A percentile compares a stretch with the other conserved stretches of the same genome.
phyloP scores from a whole-genome alignment of 2,329 filamentous ascomycete genomes.

The Nemania sp. region DNA sequence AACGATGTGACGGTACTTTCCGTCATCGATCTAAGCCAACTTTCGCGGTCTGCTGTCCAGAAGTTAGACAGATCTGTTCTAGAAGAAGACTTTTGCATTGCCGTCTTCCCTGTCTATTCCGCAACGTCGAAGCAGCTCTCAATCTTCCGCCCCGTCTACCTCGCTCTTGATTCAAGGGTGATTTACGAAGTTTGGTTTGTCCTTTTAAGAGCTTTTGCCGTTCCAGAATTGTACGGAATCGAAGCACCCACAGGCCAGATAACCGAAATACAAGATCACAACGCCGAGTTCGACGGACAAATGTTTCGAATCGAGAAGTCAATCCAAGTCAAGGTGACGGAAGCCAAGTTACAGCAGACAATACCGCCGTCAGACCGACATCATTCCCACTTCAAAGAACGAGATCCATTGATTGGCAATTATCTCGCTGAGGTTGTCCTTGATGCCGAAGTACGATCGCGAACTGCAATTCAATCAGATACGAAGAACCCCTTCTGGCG shows the following conservation, averaged over 20 bases:
- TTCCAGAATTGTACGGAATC: slow-evolving; percentile 87
- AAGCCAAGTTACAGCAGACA: slow-evolving; percentile 69
- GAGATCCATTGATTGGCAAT: slow-evolving; percentile 69
- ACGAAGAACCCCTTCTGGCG: slow-evolving; percentile 85
- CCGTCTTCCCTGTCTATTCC: slow-evolving; percentile 94
- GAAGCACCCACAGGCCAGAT: slow-evolving; percentile 60
- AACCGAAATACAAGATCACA: slow-evolving; percentile 56
- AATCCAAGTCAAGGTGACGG: slow-evolving; percentile 68
- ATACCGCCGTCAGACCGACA: slow-evolving; percentile 43
- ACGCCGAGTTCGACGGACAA: slow-evolving; percentile 59
- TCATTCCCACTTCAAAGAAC: slow-evolving; percentile 47
- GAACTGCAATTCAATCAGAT: slow-evolving; percentile 77
- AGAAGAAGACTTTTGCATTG: slow-evolving; percentile 93
- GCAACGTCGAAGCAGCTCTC: slow-evolving; percentile 78
- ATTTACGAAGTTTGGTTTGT: slow-evolving; percentile 99
- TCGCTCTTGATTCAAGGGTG: slow-evolving; percentile 86
- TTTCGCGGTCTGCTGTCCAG: slow-evolving; percentile 91
- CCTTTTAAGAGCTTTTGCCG: slow-evolving; percentile 87
- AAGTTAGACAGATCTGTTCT: slow-evolving; percentile 90
- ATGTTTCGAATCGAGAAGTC: slow-evolving; percentile 73
- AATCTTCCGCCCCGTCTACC: slow-evolving; percentile 86
- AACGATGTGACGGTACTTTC: slow-evolving; percentile 84
- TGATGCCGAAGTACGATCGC: slow-evolving; percentile 81
- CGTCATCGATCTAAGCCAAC: slow-evolving; percentile 86
- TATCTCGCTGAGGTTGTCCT: slow-evolving; percentile 84